Base-by-base conservation (phyloP, 2,329 filamentous ascomycete species). In the Fusarium tjaetaba region DNA sequence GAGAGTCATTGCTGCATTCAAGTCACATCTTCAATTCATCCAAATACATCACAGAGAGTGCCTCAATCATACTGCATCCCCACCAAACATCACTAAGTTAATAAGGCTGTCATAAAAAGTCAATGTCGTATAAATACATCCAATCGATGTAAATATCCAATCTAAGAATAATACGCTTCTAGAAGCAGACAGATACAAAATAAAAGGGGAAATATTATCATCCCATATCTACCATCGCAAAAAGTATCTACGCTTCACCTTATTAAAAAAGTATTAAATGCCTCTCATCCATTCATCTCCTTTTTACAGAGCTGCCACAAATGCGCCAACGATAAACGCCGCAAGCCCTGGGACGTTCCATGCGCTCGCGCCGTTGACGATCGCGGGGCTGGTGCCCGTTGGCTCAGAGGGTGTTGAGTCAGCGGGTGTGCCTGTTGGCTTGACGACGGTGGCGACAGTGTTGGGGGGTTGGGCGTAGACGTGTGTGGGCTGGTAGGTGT, bases 361-460 rank as follows among this genome's bases (percentile, higher is more conserved):
- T 7, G 55, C 59, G 7, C 58, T 59, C 39, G 64, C 72, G 41
- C 60, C 69, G 48, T 55, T 74, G 43, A 74, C 62, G 7, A 61
- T 42, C 2, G 42, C 61, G 7, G 72, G 72, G 30, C 34, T 59
- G 20, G 65, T 68, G 20, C 59, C 57, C 18, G 64, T 62, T 22
- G 71, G 71, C 72, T 59, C 67, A 2, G 67, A 43, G 5, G 55
- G 49, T 11, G n/a, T 28, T 4, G 57, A 60, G 7, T 28, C 68
- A 3, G 24, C 36, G 7, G 67, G 65, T 32, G 60, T 56, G 4
- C 62, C 63, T 1, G 55, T 71, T 22, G 71, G 67, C 65, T 74
- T 74, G 39, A 72, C 45, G 16, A 74, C 45, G 0, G 72, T 74
- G 2, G 72, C 65, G 42, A 72, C 71, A n/a, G 66, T 72, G 48